Conservation (phyloP, 2,329 filamentous ascomycete genomes). For the Colletotrichum siamense region DNA sequence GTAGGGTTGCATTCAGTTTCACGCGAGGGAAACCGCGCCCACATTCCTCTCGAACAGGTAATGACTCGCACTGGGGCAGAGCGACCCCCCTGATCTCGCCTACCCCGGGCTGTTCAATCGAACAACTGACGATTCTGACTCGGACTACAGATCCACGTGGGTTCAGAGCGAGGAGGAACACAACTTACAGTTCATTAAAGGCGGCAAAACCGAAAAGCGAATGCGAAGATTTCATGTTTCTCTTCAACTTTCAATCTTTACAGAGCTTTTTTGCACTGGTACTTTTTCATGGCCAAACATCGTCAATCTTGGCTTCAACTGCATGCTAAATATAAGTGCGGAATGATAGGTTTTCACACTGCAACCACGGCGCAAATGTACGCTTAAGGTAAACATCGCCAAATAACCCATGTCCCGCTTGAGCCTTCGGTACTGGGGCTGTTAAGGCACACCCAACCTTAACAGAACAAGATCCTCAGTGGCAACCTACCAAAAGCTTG, state of each 20-base stretch:
- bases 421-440: background rate
- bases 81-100: conserved; percentile 2
- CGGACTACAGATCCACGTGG: background rate
- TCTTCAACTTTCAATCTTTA: background rate
- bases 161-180: background rate
- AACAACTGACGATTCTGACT: background rate
- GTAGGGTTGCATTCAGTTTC: background rate
- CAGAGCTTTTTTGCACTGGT: background rate
- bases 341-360: background rate
- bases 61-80: conserved; percentile 3
- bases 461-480: background rate
- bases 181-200: background rate
- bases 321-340: background rate
- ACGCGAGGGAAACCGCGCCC: background rate
- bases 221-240: background rate
- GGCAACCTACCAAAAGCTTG: background rate
- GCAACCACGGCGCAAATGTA: background rate
- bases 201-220: background rate
- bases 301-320: background rate
- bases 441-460: background rate
- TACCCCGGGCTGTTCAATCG: background rate
- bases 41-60: background rate
- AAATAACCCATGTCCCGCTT: background rate
- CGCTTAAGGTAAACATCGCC: background rate
- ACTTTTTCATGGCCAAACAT: background rate